phyloP scores from a whole-genome alignment of 176 grass and related monocot species.

The Phoenix dactylifera region DNA sequence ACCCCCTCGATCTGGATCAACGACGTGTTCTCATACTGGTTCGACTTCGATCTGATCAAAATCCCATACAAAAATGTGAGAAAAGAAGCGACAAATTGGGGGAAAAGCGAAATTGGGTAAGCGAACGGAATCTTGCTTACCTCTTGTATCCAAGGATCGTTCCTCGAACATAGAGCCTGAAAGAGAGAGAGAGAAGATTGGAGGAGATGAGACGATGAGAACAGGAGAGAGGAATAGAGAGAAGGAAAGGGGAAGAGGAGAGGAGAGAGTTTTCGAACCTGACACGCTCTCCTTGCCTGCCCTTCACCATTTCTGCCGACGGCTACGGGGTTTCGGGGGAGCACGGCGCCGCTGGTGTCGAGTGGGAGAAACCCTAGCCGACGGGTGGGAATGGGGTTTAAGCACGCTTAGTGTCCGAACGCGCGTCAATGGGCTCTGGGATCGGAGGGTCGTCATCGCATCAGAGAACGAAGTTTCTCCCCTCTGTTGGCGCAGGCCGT shows the following conservation, averaged over 20 bases:
- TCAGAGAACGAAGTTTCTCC: no score
- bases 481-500: no score
- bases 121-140: conserved; percentile 11
- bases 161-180: conserved; percentile 47
- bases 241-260: background rate
- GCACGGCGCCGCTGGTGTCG: no score
- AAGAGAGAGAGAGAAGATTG: background rate
- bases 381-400: no score
- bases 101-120: background rate
- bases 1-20: conserved; percentile 55
- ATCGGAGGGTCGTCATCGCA: no score
- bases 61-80: background rate
- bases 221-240: background rate
- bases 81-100: no score
- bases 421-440: no score
- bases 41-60: conserved; percentile 53
- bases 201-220: background rate
- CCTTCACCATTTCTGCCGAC: conserved; percentile 39
- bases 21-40: conserved; percentile 61
- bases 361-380: no score
- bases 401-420: no score
- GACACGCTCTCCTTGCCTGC: conserved; percentile 38
- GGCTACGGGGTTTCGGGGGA: background rate
- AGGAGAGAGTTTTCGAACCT: conserved; percentile 9
- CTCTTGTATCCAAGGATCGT: conserved; percentile 70